phyloP scores from a whole-genome alignment of 441 rosid species.

The Arabidopsis lyrata region DNA sequence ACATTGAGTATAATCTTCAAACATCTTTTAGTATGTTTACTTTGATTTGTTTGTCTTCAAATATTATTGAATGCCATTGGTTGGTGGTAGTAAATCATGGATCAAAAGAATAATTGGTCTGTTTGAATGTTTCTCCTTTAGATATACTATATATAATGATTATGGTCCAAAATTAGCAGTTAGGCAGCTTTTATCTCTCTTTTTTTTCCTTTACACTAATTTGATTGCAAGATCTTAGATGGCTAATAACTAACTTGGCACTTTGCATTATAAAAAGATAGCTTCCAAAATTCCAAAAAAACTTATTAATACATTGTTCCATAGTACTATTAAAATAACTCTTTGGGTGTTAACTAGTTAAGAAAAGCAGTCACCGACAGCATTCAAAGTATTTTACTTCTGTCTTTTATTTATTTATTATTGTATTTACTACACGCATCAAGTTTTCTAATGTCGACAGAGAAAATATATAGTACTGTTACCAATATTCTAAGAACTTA shows the following conservation, averaged over 20 bases:
- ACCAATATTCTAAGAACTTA: neutral
- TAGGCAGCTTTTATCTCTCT: too few species aligned
- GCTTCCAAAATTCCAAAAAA: too few species aligned
- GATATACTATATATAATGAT: neutral
- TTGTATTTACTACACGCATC: neutral
- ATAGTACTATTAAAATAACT: neutral
- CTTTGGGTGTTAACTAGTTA: neutral
- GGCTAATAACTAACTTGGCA: too few species aligned
- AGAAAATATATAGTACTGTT: neutral
- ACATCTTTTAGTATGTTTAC: neutral
- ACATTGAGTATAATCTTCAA: neutral
- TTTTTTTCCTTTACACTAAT: too few species aligned
- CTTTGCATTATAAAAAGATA: too few species aligned
- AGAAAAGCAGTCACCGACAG: slow-evolving; percentile 25
- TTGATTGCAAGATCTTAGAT: too few species aligned
- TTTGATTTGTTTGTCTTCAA: neutral
- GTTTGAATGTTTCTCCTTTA: neutral
- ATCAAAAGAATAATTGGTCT: neutral
- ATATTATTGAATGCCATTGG: neutral
- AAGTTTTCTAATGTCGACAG: neutral
- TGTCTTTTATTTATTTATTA: neutral
- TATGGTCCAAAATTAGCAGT: neutral
- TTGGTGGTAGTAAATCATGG: slow-evolving; percentile 5
- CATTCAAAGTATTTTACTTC: slow-evolving; percentile 21
- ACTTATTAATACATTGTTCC: too few species aligned